Conservation (phyloP, 2,329 filamentous ascomycete genomes). For the Aspergillus sclerotialis region DNA sequence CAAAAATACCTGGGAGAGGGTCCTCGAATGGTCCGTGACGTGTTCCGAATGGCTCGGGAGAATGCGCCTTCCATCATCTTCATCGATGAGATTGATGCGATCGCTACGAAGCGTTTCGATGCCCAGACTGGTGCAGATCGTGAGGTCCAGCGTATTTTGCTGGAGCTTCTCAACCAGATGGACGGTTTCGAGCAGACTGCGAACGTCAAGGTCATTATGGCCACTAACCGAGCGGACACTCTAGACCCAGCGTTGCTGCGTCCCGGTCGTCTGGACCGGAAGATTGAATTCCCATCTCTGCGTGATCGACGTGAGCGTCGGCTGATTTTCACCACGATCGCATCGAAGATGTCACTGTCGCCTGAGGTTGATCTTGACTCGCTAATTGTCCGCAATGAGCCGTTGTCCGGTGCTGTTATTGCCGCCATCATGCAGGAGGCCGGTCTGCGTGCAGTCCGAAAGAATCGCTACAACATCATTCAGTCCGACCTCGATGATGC, state of each 20-base stretch:
- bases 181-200: constrained; percentile 98
- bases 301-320: constrained; percentile 90
- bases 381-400: constrained; percentile 93
- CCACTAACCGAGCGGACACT: constrained; percentile 95
- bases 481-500: constrained; percentile 94
- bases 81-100: constrained; percentile 98
- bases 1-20: constrained; percentile 98
- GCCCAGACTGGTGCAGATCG: constrained; percentile 96
- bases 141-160: constrained; percentile 95
- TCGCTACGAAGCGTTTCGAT: constrained; percentile 98
- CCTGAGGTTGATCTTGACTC: constrained; percentile 96
- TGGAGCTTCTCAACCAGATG: constrained; percentile 98
- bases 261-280: constrained; percentile 89
- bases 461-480: constrained; percentile 99
- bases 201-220: constrained; percentile 99
- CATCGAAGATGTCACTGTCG: constrained; percentile 91
- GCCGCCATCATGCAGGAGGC: constrained; percentile 99
- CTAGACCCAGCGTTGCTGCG: constrained; percentile 90
- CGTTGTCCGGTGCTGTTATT: constrained; percentile 89
- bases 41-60: constrained; percentile 98
- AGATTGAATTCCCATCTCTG: constrained; percentile 97
- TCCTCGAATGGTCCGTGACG: constrained; percentile 96
- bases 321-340: constrained; percentile 96
- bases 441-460: constrained; percentile 83
- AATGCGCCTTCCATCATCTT: constrained; percentile 99